Base-by-base conservation (phyloP, 768 basidiomycete genomes). In the Pholiota molesta region DNA sequence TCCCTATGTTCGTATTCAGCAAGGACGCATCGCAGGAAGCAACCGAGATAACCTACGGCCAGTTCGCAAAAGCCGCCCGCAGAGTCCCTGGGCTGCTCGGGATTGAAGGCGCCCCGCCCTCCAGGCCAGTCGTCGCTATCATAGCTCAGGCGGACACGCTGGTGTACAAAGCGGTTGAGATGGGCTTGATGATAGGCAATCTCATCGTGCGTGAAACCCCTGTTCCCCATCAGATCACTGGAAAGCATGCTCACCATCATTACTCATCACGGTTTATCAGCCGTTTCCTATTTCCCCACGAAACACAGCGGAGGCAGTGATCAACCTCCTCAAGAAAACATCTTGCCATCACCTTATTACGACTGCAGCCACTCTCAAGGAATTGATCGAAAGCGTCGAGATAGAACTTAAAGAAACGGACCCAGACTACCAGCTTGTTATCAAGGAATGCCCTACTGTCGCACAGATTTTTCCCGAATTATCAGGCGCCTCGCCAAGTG, bases 391-490 rank as follows among this genome's bases (percentile, higher is more conserved):
- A 1, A 71, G 65, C 0, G 57, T 83, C 8, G 45, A 52, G 37
- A 31, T 59, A 2, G 67, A 74, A 19, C 33, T 79, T 1, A 52
- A 52, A 14, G 14, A 47, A 21, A 52, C 39, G 4, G 65, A 70
- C 13, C 60, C 74, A 10, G 56, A 40, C 0, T 71, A 68, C n/a
- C 33, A 44, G 2, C 56, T 81, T 3, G 39, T 39, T 0, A 54
- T 79, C n/a, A 69, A 76, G 17, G 78, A 79, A 55, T 61, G 73
- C 6, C 77, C 77, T 10, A 55, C 61, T 1, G 47, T 81, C 6
- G 8, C 35, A 0, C 49, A 71, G 13, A 55, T 80, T 0, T 84
- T 76, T 53, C 82, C 83, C 1, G 72, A 75, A 16, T 73, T 81
- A 21, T 47, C 49, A 23, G 61, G n/a, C 21, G 47, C 3, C 2